phyloP scores from a whole-genome alignment of 306 rosid genomes.

The Parietaria judaica region DNA sequence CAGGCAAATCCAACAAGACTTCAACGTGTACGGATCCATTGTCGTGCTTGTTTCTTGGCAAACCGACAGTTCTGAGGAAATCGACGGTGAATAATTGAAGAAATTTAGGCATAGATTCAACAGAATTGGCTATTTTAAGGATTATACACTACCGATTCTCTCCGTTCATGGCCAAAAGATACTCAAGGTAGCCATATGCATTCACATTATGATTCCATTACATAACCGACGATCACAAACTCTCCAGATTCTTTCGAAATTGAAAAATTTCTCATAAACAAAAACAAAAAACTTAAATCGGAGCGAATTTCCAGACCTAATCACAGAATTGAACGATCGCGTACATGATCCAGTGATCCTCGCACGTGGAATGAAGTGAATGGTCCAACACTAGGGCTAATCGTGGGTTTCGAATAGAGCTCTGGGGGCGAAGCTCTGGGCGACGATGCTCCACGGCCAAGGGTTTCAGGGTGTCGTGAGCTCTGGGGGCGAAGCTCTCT shows the following conservation, averaged over 20 bases:
- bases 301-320: background rate
- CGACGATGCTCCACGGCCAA: too few species aligned
- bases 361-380: background rate
- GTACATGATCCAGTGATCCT: too few species aligned
- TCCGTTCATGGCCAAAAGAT: background rate
- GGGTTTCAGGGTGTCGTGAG: too few species aligned
- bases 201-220: background rate
- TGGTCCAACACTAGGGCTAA: too few species aligned
- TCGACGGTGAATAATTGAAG: background rate
- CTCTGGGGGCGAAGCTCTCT: too few species aligned
- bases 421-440: too few species aligned
- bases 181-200: background rate
- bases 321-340: background rate
- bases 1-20: slow-evolving; percentile 79
- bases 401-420: too few species aligned
- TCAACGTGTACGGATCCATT: slow-evolving; percentile 77
- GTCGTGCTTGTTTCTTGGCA: slow-evolving; percentile 10
- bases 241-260: too few species aligned
- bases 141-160: background rate
- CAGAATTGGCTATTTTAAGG: too few species aligned
- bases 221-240: too few species aligned
- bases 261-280: too few species aligned
- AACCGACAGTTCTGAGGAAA: slow-evolving; percentile 13
- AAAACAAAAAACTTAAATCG: too few species aligned
- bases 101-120: background rate